Evolutionary conservation across 768 basidiomycete genomes (phyloP), one percentile per base, ranked within the genome.

Genomic region (Hericium erinaceus): DNA sequence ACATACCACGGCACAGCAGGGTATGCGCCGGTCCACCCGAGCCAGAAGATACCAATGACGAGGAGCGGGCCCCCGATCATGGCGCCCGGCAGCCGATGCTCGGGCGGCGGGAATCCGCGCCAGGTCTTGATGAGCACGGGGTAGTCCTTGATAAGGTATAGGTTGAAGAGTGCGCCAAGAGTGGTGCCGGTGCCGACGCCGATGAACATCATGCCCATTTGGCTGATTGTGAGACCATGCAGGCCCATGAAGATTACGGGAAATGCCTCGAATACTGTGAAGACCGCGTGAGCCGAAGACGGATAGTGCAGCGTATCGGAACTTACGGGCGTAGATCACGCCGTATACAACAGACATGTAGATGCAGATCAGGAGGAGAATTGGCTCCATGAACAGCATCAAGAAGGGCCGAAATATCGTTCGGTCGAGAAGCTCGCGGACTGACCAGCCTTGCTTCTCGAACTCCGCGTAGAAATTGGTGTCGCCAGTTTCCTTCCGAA

Each of bases 361-460:
- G 41, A 61, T 11, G 15, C 51, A 60, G 20, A 61, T 50, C 22
- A 61, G 40, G 37, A 61, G 41, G 20, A 61, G 52, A 15, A 61
- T 60, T 9, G 58, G 61, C 40, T 74, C 74, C 10, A 66, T 61
- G 46, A 64, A 63, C 2, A 74, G 65, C 61, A 75, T 65, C 18
- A 61, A 50, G 56, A 69, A 68, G 0, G 73, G 73, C 9, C 69
- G 62, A 0, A 57, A 50, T 4, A 72, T 28, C 18, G 68, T 71
- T 37, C 66, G 61, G 48, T 66, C 58, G 44, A 72, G 51, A 26
- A 72, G 22, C 28, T 46, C 38, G 12, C 20, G 48, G 20, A 24
- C 2, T 3, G 58, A 38, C 58, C 54, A 56, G 13, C 38, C 37
- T 9, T 39, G 24, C 15, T 18, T 26, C 37, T 59, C 58, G 48